Conservation (phyloP, 169 alveolate genomes). For the Cryptosporidium ubiquitum region DNA sequence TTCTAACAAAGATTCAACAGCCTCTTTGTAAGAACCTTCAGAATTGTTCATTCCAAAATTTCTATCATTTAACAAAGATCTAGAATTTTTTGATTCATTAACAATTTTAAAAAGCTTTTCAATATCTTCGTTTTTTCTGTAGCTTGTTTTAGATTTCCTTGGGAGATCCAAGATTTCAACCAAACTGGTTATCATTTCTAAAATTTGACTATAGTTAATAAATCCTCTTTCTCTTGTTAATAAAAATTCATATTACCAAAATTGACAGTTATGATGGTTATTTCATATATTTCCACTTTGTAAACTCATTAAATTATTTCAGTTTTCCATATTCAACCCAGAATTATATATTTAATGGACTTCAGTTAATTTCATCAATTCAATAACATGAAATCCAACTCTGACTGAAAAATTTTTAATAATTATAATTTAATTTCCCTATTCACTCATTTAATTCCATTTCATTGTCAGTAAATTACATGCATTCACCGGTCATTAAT, state of each 20-base stretch:
- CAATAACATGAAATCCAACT: too few species aligned
- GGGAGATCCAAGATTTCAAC: conserved; percentile 44
- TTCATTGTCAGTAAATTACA: not conserved
- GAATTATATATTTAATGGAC: not conserved
- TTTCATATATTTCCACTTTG: not conserved
- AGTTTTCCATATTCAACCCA: not conserved
- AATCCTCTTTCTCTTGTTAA: not conserved
- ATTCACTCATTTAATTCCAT: not conserved
- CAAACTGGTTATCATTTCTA: conserved; percentile 16
- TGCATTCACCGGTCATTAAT: conserved; percentile 39
- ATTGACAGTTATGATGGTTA: not conserved
- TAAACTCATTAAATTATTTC: not conserved
- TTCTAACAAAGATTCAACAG: conserved; percentile 36
- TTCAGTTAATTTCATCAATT: not conserved
- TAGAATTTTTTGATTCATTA: not conserved
- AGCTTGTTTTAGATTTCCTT: conserved; percentile 1
- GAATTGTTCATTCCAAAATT: not conserved
- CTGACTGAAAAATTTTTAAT: too few species aligned
- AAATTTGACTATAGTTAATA: not conserved
- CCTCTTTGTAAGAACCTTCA: not conserved
- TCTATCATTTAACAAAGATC: not conserved
- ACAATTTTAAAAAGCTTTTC: conserved; percentile 2
- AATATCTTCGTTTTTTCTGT: not conserved
- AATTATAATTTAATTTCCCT: not conserved
- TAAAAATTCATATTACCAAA: not conserved